These are phyloP conservation scores for Croton setiger DNA, from an alignment of 441 rosid species.

Conservation along the genomic window DNA sequence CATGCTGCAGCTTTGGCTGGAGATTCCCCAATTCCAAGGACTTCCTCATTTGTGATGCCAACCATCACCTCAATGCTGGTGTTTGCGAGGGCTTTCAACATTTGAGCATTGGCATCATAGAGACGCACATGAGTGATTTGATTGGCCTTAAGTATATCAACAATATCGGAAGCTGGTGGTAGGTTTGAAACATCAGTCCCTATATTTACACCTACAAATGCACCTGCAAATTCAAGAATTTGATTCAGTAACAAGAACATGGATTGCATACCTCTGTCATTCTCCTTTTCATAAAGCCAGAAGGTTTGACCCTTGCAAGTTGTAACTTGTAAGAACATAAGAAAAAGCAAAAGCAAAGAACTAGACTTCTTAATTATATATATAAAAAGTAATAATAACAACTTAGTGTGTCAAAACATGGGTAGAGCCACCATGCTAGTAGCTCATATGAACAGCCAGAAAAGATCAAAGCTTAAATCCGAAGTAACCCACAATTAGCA, in stretches of 20 bases:
- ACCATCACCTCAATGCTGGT: slow-evolving; percentile 77
- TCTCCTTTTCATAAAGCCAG: neutral
- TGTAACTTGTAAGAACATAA: neutral
- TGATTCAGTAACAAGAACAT: slow-evolving; percentile 19
- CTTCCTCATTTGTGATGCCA: slow-evolving; percentile 71
- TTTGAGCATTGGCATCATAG: slow-evolving; percentile 69
- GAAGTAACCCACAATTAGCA: neutral
- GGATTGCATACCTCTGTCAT: neutral
- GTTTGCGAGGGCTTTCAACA: slow-evolving; percentile 80
- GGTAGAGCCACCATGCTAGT: neutral
- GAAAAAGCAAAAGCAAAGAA: neutral
- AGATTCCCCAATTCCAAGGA: slow-evolving; percentile 68
- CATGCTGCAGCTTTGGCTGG: slow-evolving; percentile 80
- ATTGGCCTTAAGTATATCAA: slow-evolving; percentile 49
- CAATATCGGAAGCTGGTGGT: slow-evolving; percentile 66
- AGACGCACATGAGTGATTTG: slow-evolving; percentile 83
- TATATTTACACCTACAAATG: slow-evolving; percentile 76
- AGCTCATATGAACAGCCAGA: neutral
- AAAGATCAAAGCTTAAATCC: neutral
- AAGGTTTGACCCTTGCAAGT: neutral
- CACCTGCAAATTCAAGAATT: slow-evolving; percentile 46
- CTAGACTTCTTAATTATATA: neutral
- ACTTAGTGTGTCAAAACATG: neutral
- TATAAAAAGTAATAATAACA: too few species aligned
- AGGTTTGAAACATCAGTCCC: slow-evolving; percentile 70